phyloP scores from a whole-genome alignment of 2,329 filamentous ascomycete genomes.

The Mariannaea elegans region DNA sequence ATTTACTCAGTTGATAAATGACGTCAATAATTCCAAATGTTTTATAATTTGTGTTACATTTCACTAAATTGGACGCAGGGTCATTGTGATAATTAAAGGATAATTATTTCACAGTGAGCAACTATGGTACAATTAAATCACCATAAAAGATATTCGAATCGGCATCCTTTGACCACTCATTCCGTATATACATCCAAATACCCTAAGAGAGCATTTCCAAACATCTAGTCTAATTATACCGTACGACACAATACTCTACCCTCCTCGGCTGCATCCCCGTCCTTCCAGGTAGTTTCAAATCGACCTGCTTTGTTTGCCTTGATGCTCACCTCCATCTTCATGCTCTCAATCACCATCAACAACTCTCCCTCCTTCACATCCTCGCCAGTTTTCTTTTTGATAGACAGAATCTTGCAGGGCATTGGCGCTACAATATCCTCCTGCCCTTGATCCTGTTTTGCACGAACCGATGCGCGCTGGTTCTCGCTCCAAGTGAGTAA shows the following conservation, averaged over 20 bases:
- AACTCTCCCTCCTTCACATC: slow-evolving; percentile 30
- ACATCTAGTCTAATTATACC: too few relatives aligned
- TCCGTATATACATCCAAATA: too few relatives aligned
- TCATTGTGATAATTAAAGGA: too few relatives aligned
- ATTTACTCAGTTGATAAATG: too few relatives aligned
- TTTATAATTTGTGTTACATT: too few relatives aligned
- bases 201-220: background rate
- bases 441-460: background rate
- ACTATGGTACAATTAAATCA: too few relatives aligned
- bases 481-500: slow-evolving; percentile 36
- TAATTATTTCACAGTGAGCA: too few relatives aligned
- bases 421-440: slow-evolving; percentile 31
- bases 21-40: too few relatives aligned
- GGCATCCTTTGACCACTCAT: too few relatives aligned
- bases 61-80: too few relatives aligned
- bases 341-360: slow-evolving; percentile 39
- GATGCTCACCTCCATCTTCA: slow-evolving; percentile 41
- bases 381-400: slow-evolving; percentile 29
- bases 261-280: slow-evolving; percentile 25
- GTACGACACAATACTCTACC: slow-evolving; percentile 9
- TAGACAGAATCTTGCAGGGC: slow-evolving; percentile 37
- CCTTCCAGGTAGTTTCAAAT: slow-evolving; percentile 24
- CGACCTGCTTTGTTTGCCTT: slow-evolving; percentile 14
- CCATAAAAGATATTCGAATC: too few relatives aligned
- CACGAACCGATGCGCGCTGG: slow-evolving; percentile 5